A percentile compares a stretch with the other conserved stretches of the same genome.
Conservation (phyloP, 129 eudicot species). For the Lactuca sativa region DNA sequence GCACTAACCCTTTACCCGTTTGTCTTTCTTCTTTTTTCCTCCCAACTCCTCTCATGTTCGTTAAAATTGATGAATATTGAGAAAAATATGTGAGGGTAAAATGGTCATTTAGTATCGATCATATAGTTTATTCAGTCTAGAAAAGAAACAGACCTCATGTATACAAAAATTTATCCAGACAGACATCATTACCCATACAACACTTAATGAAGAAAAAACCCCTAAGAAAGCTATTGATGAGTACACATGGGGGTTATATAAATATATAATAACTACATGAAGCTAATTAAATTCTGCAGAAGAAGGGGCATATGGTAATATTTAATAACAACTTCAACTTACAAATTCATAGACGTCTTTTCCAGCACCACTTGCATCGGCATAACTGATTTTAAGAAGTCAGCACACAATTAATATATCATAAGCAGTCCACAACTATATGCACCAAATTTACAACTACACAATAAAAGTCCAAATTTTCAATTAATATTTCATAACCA, state of each 20-base stretch:
- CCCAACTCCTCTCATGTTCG: no score
- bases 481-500: constrained; percentile 1
- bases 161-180: no score
- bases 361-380: constrained; percentile 98
- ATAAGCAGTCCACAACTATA: background rate
- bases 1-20: no score
- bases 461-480: background rate
- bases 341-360: constrained; percentile 96
- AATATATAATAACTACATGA: background rate
- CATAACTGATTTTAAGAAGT: constrained; percentile 55
- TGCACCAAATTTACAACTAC: constrained; percentile 4
- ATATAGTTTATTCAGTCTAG: no score
- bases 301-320: constrained; percentile 10
- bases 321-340: constrained; percentile 40
- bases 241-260: background rate
- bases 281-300: background rate
- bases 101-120: background rate
- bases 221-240: background rate
- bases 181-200: background rate
- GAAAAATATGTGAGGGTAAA: background rate
- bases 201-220: background rate
- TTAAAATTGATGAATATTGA: background rate
- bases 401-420: constrained; percentile 23
- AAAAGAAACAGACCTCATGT: no score
- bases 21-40: no score